Conservation (phyloP, 768 basidiomycete species). For the Phanerodontia chrysosporium region DNA sequence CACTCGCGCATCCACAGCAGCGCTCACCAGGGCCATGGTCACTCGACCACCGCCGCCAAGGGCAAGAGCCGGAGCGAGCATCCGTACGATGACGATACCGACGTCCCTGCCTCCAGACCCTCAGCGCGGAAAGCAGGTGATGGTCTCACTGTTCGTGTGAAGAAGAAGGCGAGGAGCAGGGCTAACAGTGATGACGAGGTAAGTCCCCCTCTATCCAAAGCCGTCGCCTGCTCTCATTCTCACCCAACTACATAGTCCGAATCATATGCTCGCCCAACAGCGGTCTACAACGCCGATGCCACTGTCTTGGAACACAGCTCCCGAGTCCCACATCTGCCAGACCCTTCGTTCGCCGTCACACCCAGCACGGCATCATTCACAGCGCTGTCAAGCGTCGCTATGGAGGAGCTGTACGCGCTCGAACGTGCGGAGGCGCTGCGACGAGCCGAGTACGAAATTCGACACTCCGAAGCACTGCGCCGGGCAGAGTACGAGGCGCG, state of each 20-base stretch:
- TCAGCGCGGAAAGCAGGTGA: constrained; percentile 9
- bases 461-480: constrained; percentile 50
- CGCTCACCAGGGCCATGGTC: constrained; percentile 32
- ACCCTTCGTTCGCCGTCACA: constrained; percentile 22
- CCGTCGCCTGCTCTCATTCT: background rate
- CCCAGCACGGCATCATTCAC: constrained; percentile 49
- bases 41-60: constrained; percentile 12
- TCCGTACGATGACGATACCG: constrained; percentile 18
- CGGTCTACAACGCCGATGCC: constrained; percentile 23
- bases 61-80: constrained; percentile 28
- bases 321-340: constrained; percentile 20
- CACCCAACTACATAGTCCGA: constrained; percentile 22
- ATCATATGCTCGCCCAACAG: constrained; percentile 38
- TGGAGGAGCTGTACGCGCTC: constrained; percentile 86
- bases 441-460: constrained; percentile 81
- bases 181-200: constrained; percentile 86
- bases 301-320: constrained; percentile 20
- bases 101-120: background rate
- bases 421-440: constrained; percentile 82
- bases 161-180: constrained; percentile 77
- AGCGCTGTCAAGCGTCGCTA: constrained; percentile 70
- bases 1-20: constrained; percentile 91
- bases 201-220: constrained; percentile 24
- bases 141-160: constrained; percentile 31
- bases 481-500: constrained; percentile 58